Base-by-base conservation (phyloP, 2,329 filamentous ascomycete species). In the Colletotrichum spaethianum region DNA sequence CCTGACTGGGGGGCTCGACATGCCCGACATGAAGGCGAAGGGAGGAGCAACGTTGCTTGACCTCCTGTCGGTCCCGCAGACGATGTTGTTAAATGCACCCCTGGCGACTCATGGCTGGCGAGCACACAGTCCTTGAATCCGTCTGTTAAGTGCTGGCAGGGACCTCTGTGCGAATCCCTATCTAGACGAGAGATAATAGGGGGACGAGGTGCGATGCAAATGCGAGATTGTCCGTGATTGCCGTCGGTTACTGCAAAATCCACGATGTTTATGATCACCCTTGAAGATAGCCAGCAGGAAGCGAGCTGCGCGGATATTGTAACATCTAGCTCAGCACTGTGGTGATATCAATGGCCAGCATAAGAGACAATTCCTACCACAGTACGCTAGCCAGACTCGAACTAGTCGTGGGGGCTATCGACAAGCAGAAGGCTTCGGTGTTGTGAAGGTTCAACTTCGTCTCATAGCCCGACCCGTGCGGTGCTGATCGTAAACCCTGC, bases 1-100 rank as follows among this genome's bases (percentile, higher is more conserved):
- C 28, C 59, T 55, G 36, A 59, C 46, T 3, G 20, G 46, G 64
- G 62, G 50, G 18, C 26, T n/a, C 18, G 65, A 31, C 31, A 56
- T 53, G 53, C 38, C 42, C 40, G 28, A 38, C 40, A 61, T 60
- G 2, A 46, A 28, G 46, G 38, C 16, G 38, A 44, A 42, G 38
- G 55, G 59, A 31, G 55, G 59, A 31, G 40, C 53, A 70, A 70
- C 67, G 67, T 67, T 67, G 55, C 63, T 55, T 61, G 67, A 38
- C 16, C n/a, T 36, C 38, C 12, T 48, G 14, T 14, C 14, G 26
- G 26, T 16, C 38, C 23, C 33, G 56, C 23, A 18, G 56, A n/a
- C 38, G 55, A 59, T 8, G 42, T 26, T 5, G 42, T 48, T 61
- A 42, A 26, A 20, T 55, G 38, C 38, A 61, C 63, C 9, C 55